Evolutionary conservation across 306 rosid genomes (phyloP), one percentile per base, ranked within the genome.

Genomic region (Betula pendula): DNA sequence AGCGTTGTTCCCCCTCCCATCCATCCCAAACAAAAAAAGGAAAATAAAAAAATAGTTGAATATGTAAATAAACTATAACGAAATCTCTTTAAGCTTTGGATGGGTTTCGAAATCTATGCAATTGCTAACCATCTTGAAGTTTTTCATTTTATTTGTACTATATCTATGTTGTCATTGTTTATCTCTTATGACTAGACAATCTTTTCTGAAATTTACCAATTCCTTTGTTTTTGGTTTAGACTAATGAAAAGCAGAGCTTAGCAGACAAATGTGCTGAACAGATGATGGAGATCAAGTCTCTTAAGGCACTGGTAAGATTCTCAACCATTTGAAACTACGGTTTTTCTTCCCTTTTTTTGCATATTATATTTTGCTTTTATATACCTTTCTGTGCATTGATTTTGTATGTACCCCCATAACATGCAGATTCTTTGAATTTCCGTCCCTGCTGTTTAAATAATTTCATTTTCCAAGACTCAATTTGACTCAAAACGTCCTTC

Each of bases 261-360:
- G 83, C 75, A 40, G 83, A 82, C 81, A 86, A 83, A 74, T 90
- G 93, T 82, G 91, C 84, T 15, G 92, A 87, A 73, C 97, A 90
- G 77, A 73, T 44, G 82, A 75, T 22, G 77, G 92, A 89, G 86
- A 88, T 92, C 76, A 92, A 87, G 80, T 89, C 93, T 80, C 90
- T 90, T 29, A 92, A 89, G 86, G 80, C 76, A 75, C 65, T 75
- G 90, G 99, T 92, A 83, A 85, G 87, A 84, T 73, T 81, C 31
- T 76, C 58, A 19, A 6, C 20, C 27, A 56, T 72, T 20, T 59
- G 24, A 17, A 25, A 4, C 19, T 27, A 60, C 7, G 19, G 29
- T 29, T 14, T 60, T 60, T 60, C 38, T 60, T 22, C 25, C 47
- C 19, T 19, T 10, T 17, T 49, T 43, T 70, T 44, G 12, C 43